Conservation (phyloP, 805 yeast genomes). For the Ogataea trehaloabstinens region DNA sequence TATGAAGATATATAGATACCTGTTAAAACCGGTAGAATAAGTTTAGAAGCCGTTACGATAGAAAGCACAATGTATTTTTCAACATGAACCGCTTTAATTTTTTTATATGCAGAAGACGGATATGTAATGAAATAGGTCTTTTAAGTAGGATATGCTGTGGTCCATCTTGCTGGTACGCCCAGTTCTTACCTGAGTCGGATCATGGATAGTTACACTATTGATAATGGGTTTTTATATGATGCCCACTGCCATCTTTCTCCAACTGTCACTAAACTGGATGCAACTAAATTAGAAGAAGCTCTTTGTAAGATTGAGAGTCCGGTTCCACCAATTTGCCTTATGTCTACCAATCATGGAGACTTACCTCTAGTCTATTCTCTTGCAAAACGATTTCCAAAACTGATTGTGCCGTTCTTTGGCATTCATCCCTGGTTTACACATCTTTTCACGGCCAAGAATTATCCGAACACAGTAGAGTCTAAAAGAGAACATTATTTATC, state of each 20-base stretch:
- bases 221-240: conserved; percentile 26
- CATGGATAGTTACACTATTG: conserved; percentile 5
- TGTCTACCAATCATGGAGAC: conserved; percentile 50
- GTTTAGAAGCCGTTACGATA: too few relatives aligned
- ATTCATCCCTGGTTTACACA: conserved; percentile 94
- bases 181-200: too few relatives aligned
- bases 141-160: too few relatives aligned
- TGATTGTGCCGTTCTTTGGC: conserved; percentile 57
- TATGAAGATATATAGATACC: background rate
- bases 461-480: conserved; percentile 11
- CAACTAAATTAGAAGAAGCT: conserved; percentile 5
- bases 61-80: too few relatives aligned
- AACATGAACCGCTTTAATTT: too few relatives aligned
- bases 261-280: conserved; percentile 7
- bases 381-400: conserved; percentile 15
- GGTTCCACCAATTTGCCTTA: conserved; percentile 36
- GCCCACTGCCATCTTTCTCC: conserved; percentile 41
- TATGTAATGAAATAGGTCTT: too few relatives aligned
- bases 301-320: conserved; percentile 6
- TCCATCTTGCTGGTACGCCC: too few relatives aligned
- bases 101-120: too few relatives aligned
- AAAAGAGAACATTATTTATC: conserved; percentile 55
- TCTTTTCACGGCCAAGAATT: conserved; percentile 41
- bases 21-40: background rate
- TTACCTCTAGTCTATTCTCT: conserved; percentile 24